phyloP scores from a whole-genome alignment of 371 early-diverging fungal genomes.

The Haplosporangium sp. region DNA sequence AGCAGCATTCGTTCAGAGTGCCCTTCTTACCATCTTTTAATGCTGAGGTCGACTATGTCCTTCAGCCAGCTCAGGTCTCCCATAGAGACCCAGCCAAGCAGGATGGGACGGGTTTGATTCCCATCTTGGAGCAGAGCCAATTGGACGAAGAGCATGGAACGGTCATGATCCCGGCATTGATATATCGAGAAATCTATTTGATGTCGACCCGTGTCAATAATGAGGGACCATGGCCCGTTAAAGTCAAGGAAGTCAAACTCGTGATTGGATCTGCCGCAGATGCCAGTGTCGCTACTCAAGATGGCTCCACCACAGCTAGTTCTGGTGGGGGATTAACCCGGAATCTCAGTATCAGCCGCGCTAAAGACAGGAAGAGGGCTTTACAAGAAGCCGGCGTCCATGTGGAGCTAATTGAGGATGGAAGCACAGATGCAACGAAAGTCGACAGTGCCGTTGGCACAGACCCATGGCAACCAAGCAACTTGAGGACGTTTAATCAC shows the following conservation, averaged over 20 bases:
- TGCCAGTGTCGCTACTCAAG: background rate
- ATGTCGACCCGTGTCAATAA: constrained; percentile 48
- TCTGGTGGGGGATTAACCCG: constrained; percentile 15
- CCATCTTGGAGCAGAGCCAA: constrained; percentile 27
- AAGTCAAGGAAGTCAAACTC: constrained; percentile 48
- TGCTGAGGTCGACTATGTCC: constrained; percentile 39
- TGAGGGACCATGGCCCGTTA: constrained; percentile 51
- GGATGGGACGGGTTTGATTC: background rate
- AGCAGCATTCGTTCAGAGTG: constrained; percentile 42
- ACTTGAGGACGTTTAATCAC: constrained; percentile 37
- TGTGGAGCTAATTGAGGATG: constrained; percentile 31
- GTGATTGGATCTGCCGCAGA: constrained; percentile 19
- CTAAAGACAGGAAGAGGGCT: constrained; percentile 18
- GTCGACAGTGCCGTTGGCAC: constrained; percentile 1
- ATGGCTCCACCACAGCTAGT: background rate
- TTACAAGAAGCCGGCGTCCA: constrained; percentile 37
- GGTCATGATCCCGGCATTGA: constrained; percentile 43
- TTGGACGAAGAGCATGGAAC: constrained; percentile 34
- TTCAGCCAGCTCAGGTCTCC: constrained; percentile 11
- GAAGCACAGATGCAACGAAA: background rate
- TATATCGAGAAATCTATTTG: constrained; percentile 30
- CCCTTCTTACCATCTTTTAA: constrained; percentile 50
- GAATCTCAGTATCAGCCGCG: constrained; percentile 32
- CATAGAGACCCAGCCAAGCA: background rate
- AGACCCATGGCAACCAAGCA: constrained; percentile 34